These are phyloP conservation scores for Phlebiopsis gigantea DNA, from an alignment of 768 basidiomycete genomes.

Conservation along the genomic window DNA sequence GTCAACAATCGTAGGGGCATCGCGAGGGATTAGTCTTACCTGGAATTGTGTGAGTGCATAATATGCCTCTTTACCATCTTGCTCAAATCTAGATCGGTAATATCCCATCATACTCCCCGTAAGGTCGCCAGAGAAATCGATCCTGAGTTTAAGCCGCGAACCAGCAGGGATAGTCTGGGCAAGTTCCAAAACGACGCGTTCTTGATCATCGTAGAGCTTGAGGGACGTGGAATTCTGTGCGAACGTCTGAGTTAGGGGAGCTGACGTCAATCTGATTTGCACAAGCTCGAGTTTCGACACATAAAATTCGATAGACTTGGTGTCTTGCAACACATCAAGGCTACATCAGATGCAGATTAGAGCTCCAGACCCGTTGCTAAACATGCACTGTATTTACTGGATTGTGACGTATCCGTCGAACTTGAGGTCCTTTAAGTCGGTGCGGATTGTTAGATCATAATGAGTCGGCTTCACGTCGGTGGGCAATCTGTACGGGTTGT, in stretches of 20 bases:
- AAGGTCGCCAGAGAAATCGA: slow-evolving; percentile 65
- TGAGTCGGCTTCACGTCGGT: slow-evolving; percentile 62
- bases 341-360: slow-evolving; percentile 29
- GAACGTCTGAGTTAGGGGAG: slow-evolving; percentile 40
- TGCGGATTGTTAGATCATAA: slow-evolving; percentile 75
- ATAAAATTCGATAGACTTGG: slow-evolving; percentile 63
- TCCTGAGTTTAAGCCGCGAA: slow-evolving; percentile 63
- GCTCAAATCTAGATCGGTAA: slow-evolving; percentile 64
- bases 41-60: slow-evolving; percentile 90
- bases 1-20: neutral
- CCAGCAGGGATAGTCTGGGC: slow-evolving; percentile 52
- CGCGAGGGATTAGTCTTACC: slow-evolving; percentile 30
- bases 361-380: neutral
- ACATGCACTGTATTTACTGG: slow-evolving; percentile 36
- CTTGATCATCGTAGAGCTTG: slow-evolving; percentile 52
- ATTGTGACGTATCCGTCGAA: slow-evolving; percentile 79
- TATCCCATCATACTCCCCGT: slow-evolving; percentile 77
- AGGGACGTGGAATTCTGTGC: slow-evolving; percentile 42
- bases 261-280: slow-evolving; percentile 47
- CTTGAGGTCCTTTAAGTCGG: slow-evolving; percentile 70
- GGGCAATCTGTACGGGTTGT: slow-evolving; percentile 55
- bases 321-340: slow-evolving; percentile 57
- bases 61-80: slow-evolving; percentile 56
- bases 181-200: slow-evolving; percentile 63
- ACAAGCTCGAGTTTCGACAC: slow-evolving; percentile 53